Percentiles rank a stretch among this genome's conserved stretches.
These are phyloP conservation scores for Leishmania arabica DNA, from an alignment of 208 protist species.

Conservation along the genomic window DNA sequence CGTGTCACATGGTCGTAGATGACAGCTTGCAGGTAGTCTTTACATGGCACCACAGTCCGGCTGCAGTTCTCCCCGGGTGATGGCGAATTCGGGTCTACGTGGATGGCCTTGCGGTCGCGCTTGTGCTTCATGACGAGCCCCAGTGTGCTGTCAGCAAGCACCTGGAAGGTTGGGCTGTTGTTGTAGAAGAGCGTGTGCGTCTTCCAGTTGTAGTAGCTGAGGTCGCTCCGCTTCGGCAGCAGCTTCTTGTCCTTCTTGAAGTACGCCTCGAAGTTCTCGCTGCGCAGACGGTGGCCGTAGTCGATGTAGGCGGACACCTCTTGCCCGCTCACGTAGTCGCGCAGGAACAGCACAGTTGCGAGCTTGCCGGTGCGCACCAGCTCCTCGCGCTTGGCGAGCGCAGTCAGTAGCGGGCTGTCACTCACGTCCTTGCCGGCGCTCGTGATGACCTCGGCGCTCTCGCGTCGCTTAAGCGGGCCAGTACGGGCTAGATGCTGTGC, in stretches of 20 bases:
- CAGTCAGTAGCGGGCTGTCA: constrained; percentile 88
- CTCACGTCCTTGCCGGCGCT: constrained; percentile 83
- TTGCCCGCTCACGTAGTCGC: constrained; percentile 96
- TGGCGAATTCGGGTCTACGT: constrained; percentile 94
- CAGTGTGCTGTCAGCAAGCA: constrained; percentile 95
- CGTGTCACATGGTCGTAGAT: constrained; percentile 93
- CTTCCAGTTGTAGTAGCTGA: constrained; percentile 99
- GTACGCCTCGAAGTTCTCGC: constrained; percentile 96
- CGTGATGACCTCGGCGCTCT: constrained; percentile 83
- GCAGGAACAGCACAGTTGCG: constrained; percentile 97
- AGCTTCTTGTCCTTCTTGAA: constrained; percentile 90
- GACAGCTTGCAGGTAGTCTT: constrained; percentile 96
- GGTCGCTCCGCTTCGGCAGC: constrained; percentile 95
- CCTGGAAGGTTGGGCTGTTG: constrained; percentile 96
- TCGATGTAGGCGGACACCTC: constrained; percentile 99
- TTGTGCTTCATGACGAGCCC: constrained; percentile 98
- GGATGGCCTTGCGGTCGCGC: constrained; percentile 97
- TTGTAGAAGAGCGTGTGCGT: constrained; percentile 96
- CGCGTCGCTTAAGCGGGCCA: constrained; percentile 83
- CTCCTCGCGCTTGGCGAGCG: constrained; percentile 96
- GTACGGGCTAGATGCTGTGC: constrained; percentile 73
- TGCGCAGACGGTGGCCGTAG: constrained; percentile 94
- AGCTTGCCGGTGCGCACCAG: constrained; percentile 96
- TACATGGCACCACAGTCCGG: constrained; percentile 90
- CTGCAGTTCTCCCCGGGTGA: constrained; percentile 94